These are phyloP conservation scores for Chytridium lagenaria DNA, from an alignment of 371 early-diverging fungal genomes.

Conservation along the genomic window DNA sequence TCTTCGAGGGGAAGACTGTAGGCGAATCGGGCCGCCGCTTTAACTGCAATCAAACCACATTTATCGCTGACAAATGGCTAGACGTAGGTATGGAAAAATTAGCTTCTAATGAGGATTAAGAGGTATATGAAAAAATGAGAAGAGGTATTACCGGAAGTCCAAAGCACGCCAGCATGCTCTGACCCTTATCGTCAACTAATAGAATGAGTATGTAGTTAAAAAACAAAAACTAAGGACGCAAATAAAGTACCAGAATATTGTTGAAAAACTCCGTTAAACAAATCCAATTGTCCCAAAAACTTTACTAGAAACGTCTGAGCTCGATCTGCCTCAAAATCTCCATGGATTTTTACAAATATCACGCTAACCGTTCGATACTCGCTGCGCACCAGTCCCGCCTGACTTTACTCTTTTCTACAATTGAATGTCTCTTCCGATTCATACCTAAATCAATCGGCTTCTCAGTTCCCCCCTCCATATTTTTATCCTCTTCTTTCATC, in stretches of 20 bases:
- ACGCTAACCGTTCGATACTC: slow-evolving; percentile 14
- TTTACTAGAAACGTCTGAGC: not conserved
- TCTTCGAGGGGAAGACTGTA: not conserved
- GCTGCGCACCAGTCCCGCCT: not conserved
- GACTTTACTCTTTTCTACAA: too few relatives aligned
- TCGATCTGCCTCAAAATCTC: not conserved
- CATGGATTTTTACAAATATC: not conserved
- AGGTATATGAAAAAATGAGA: too few relatives aligned
- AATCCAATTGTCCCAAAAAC: not conserved
- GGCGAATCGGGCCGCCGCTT: not conserved
- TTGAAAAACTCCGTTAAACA: not conserved
- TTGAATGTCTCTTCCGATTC: too few relatives aligned
- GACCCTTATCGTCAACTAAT: not conserved
- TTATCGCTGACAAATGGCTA: not conserved
- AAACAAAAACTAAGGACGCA: not conserved
- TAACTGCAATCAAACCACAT: not conserved
- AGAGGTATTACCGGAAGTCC: slow-evolving; percentile 5
- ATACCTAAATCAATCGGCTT: too few relatives aligned
- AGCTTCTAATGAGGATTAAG: not conserved
- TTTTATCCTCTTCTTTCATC: too few relatives aligned
- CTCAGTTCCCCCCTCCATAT: too few relatives aligned
- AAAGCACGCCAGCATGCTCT: not conserved
- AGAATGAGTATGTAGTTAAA: not conserved
- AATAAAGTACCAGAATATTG: not conserved
- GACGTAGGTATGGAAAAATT: not conserved